Evolutionary conservation across 2,329 filamentous ascomycete species (phyloP).

Genomic region (Capronia epimyces): DNA sequence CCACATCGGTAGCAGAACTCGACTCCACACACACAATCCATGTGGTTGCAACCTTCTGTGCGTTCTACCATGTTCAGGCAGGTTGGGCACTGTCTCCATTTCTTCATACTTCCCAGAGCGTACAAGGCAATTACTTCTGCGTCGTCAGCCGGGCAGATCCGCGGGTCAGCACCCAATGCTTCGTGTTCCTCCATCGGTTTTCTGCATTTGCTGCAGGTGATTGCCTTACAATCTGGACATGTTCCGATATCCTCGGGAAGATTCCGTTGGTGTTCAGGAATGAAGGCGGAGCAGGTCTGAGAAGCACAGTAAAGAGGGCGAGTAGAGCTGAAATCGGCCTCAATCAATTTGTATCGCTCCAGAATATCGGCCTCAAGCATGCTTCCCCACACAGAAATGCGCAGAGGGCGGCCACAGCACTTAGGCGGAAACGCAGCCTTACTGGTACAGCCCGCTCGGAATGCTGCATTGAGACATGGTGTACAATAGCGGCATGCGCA

Average conservation of each 20-base stretch:
- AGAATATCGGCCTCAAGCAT: slow-evolving; percentile 4
- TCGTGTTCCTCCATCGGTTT: slow-evolving; percentile 3
- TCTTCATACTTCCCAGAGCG: slow-evolving; percentile 9
- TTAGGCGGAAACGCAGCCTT: slow-evolving; percentile 17
- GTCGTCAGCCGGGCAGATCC: slow-evolving; percentile 10
- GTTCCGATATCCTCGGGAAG: slow-evolving; percentile 1
- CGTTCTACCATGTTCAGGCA: slow-evolving; percentile 23
- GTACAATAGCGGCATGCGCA: slow-evolving; percentile 21
- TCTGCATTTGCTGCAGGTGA: slow-evolving; percentile 13
- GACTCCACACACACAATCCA: slow-evolving; percentile 23
- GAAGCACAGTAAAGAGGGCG: slow-evolving; percentile 22
- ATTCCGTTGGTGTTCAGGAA: slow-evolving; percentile 7
- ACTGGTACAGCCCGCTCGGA: slow-evolving; percentile 12
- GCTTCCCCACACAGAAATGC: slow-evolving; percentile 13
- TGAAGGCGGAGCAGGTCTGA: slow-evolving; percentile 14
- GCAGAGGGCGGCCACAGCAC: slow-evolving; percentile 17
- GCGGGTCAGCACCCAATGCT: background rate
- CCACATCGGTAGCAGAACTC: slow-evolving; percentile 26
- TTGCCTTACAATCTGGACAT: slow-evolving; percentile 6
- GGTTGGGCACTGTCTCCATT: slow-evolving; percentile 24
- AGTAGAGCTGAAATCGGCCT: slow-evolving; percentile 16
- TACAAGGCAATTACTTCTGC: slow-evolving; percentile 5
- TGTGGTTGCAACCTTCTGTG: slow-evolving; percentile 19
- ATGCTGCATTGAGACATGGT: slow-evolving; percentile 18
- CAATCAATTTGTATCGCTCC: slow-evolving; percentile 16